Evolutionary conservation across 306 rosid genomes (phyloP), one percentile per base, ranked within the genome.

Genomic region (Citrullus mucosospermus): DNA sequence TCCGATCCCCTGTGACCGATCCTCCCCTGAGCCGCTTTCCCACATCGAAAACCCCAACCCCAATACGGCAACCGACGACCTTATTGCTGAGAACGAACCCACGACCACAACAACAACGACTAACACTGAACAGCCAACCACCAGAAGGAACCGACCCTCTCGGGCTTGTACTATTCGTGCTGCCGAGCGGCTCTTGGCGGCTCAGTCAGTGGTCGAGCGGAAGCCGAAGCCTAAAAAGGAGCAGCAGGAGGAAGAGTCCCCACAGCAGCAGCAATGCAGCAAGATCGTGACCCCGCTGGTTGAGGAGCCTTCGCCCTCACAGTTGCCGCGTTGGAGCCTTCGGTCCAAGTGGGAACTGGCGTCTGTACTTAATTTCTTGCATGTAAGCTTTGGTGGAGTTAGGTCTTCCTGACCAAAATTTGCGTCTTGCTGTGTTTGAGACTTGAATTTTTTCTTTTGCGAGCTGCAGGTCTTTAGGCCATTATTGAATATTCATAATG

Each of bases 301-400:
- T 77, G 98, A 79, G 39, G 87, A 93, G 43, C 97, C 97, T 16
- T 76, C 96, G 10, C 88, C 89, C n/a, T 81, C 96, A 75, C 97
- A 88, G 84, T 65, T 93, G 85, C 91, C 94, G 5, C 91, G 98
- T 67, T 93, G 98, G 99, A 87, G 79, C 16, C 82, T 96, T n/a
- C 89, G 97, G 81, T 88, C 93, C 14, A 96, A 90, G 99, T 96
- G 99, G 99, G 99, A 96, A 85, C 82, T 96, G 63, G 96, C 99
- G 68, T 89, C 99, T 13, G 80, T 91, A 67, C 97, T 96, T 75
- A 91, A 93, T 90, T 96, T 96, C 82, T 89, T 96, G 86, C 91
- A 90, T 66, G 99, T 96, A 89, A 91, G 98, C 68, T 83, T 44
- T 62, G 75, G 75, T 43, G 68, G 38, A 14, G 56, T 51, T 57